phyloP scores from a whole-genome alignment of 1,284 basidiomycete genomes.

The Porodaedalea pini region DNA sequence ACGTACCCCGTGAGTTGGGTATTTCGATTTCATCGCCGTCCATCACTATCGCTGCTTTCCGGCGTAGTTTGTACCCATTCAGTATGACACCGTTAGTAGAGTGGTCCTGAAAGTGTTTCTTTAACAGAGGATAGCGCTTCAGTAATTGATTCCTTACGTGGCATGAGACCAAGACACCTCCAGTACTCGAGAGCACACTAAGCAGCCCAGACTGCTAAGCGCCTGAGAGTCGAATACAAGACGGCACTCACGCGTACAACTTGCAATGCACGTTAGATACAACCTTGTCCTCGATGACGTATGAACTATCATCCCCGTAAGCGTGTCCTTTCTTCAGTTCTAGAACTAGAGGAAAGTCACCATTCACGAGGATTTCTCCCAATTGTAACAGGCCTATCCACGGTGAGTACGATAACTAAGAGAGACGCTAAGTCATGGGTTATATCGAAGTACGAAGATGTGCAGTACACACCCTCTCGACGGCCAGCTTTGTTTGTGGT shows the following conservation, averaged over 20 bases:
- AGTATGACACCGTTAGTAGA: conserved; percentile 76
- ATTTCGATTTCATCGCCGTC: conserved; percentile 68
- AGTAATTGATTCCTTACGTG: conserved; percentile 42
- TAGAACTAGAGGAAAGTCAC: conserved; percentile 4
- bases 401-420: conserved; percentile 52
- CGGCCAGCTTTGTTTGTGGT: conserved; percentile 13
- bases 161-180: conserved; percentile 71
- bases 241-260: conserved; percentile 60
- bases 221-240: background rate
- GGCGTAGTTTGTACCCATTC: conserved; percentile 65
- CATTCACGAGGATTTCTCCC: conserved; percentile 54
- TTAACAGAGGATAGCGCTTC: background rate
- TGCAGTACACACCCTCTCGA: conserved; percentile 11
- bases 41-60: conserved; percentile 64
- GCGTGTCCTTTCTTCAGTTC: background rate
- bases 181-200: conserved; percentile 65
- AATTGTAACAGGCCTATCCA: conserved; percentile 60
- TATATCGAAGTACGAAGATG: background rate
- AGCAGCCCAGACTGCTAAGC: background rate
- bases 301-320: conserved; percentile 37
- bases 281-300: conserved; percentile 46
- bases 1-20: conserved; percentile 57
- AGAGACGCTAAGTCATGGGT: background rate
- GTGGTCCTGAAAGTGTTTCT: conserved; percentile 47
- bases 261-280: conserved; percentile 73